These are phyloP conservation scores for Aleurites moluccanus DNA, from an alignment of 441 rosid species.

Conservation along the genomic window DNA sequence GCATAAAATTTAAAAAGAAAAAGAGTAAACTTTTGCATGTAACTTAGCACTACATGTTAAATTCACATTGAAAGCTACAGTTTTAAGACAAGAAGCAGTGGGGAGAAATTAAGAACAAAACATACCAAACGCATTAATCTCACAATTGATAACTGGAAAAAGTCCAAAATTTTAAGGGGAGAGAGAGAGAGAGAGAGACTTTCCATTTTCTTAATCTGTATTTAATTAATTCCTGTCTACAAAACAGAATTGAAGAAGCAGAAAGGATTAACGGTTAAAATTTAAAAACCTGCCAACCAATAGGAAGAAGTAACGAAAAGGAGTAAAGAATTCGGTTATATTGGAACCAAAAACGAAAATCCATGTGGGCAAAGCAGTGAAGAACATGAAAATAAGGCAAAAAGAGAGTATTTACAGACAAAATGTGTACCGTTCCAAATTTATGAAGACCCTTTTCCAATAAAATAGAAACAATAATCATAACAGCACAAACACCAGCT, in stretches of 20 bases:
- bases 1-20: background rate
- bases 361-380: background rate
- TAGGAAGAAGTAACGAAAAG: background rate
- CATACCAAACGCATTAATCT: background rate
- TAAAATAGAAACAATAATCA: conserved; percentile 63
- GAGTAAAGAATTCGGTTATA: background rate
- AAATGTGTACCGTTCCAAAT: conserved; percentile 45
- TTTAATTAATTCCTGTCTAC: background rate
- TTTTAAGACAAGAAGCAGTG: background rate
- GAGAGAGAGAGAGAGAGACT: background rate
- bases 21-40: background rate
- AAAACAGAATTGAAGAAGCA: background rate
- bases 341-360: background rate
- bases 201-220: background rate
- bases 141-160: background rate
- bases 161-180: background rate
- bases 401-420: background rate
- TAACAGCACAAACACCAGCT: conserved; percentile 62
- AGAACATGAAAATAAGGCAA: background rate
- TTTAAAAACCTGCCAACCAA: background rate
- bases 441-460: conserved; percentile 65
- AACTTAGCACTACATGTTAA: background rate
- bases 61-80: background rate
- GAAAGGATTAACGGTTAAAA: background rate
- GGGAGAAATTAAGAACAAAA: background rate